A percentile compares a stretch with the other conserved stretches of the same genome.
Evolutionary conservation across 306 rosid genomes (phyloP).

Genomic region (Vicia villosa): DNA sequence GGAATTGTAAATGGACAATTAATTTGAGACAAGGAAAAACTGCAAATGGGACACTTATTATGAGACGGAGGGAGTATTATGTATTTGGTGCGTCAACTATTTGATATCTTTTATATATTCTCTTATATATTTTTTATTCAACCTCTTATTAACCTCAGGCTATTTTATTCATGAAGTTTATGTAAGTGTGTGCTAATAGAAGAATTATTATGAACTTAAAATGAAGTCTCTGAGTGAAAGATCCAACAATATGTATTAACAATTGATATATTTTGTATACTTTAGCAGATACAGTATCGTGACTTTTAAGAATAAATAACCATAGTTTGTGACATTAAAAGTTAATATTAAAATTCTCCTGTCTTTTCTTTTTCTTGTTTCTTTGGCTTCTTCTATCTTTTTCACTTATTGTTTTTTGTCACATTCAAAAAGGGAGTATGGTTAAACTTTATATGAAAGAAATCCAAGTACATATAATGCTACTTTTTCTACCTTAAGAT

Average conservation of each 20-base stretch:
- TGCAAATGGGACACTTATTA: too few species aligned
- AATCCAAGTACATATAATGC: not conserved
- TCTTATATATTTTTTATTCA: not conserved
- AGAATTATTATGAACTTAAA: too few species aligned
- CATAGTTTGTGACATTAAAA: not conserved
- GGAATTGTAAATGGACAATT: too few species aligned
- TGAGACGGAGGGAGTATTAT: too few species aligned
- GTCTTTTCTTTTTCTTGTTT: not conserved
- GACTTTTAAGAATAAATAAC: slow-evolving; percentile 5
- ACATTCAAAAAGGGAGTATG: not conserved
- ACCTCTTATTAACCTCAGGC: too few species aligned
- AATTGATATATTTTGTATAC: not conserved
- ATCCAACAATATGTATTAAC: not conserved
- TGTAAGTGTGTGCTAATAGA: too few species aligned
- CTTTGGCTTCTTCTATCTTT: not conserved
- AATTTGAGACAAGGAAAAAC: too few species aligned
- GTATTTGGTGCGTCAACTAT: not conserved
- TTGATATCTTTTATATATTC: not conserved
- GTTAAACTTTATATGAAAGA: not conserved
- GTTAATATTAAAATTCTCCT: not conserved
- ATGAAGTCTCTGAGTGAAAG: not conserved
- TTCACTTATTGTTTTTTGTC: slow-evolving; percentile 10
- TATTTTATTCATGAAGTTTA: too few species aligned
- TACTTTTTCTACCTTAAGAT: not conserved
- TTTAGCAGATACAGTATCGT: not conserved